These are phyloP conservation scores for Linaria vulgaris DNA, from an alignment of 257 asterid genomes.

Conservation along the genomic window DNA sequence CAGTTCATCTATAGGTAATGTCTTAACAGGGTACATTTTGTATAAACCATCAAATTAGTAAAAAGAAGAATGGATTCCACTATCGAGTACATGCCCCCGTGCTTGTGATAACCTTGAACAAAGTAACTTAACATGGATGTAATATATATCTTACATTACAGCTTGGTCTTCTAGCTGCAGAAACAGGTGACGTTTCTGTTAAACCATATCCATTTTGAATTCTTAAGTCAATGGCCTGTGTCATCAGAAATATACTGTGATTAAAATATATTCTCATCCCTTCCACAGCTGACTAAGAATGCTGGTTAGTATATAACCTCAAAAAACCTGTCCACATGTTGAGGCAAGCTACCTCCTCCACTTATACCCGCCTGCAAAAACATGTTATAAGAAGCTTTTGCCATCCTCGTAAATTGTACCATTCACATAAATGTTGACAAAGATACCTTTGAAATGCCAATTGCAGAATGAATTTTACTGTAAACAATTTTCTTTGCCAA, in stretches of 20 bases:
- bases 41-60: no score
- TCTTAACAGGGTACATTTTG: no score
- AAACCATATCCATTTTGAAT: constrained; percentile 92
- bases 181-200: constrained; percentile 94
- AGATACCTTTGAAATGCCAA: constrained; percentile 85
- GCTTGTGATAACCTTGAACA: not conserved
- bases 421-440: not conserved
- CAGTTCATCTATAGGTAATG: no score
- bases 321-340: constrained; percentile 78
- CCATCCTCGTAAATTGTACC: not conserved
- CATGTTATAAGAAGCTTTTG: constrained; percentile 17
- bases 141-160: constrained; percentile 58
- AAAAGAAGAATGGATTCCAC: no score
- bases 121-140: not conserved
- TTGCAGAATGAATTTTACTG: constrained; percentile 63
- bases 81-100: no score
- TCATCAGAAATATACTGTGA: constrained; percentile 17
- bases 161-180: constrained; percentile 67
- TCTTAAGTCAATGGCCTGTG: constrained; percentile 80
- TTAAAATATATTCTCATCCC: not conserved
- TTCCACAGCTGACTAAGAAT: constrained; percentile 21
- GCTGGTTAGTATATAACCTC: constrained; percentile 55
- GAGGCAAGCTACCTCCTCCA: constrained; percentile 94
- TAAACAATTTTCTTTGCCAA: constrained; percentile 77
- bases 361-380: constrained; percentile 76